Conservation (phyloP, 2,329 filamentous ascomycete genomes). For the Raffaelea arxii region DNA sequence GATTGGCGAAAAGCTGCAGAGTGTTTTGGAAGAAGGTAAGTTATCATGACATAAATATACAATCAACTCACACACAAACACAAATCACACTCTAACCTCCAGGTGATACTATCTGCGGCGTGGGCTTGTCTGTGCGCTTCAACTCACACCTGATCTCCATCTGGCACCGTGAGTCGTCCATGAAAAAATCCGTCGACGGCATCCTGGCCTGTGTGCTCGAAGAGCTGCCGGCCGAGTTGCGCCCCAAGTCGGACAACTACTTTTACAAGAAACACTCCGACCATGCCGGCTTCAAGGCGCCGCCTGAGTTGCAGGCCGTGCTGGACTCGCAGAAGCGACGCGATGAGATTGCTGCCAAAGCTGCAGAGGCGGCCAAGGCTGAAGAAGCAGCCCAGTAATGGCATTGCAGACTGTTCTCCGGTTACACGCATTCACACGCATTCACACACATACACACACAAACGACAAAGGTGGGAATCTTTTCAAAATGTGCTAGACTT, state of each 20-base stretch:
- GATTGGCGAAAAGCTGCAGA: constrained; percentile 72
- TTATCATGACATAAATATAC: no score
- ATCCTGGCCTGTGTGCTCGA: constrained; percentile 65
- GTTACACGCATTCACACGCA: no score
- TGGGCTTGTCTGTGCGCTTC: constrained; percentile 80
- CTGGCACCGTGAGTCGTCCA: constrained; percentile 84
- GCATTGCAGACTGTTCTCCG: no score
- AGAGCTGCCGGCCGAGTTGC: constrained; percentile 62
- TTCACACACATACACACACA: no score
- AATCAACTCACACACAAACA: no score
- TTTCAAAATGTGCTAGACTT: no score
- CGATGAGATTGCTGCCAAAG: constrained; percentile 22
- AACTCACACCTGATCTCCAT: constrained; percentile 81
- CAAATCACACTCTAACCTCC: constrained; percentile 7
- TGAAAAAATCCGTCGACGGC: constrained; percentile 67
- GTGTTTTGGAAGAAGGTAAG: constrained; percentile 60
- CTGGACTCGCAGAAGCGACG: constrained; percentile 45
- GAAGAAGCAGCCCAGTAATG: not conserved
- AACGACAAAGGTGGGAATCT: not conserved
- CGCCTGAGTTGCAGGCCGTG: constrained; percentile 47
- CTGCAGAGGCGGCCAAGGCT: constrained; percentile 11
- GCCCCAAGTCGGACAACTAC: constrained; percentile 61
- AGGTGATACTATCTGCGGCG: constrained; percentile 83
- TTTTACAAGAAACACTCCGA: constrained; percentile 87
- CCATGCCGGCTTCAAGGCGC: constrained; percentile 69